A percentile compares a stretch with the other conserved stretches of the same genome.
Conservation (phyloP, 768 basidiomycete species). For the Kwoniella dendrophila region DNA sequence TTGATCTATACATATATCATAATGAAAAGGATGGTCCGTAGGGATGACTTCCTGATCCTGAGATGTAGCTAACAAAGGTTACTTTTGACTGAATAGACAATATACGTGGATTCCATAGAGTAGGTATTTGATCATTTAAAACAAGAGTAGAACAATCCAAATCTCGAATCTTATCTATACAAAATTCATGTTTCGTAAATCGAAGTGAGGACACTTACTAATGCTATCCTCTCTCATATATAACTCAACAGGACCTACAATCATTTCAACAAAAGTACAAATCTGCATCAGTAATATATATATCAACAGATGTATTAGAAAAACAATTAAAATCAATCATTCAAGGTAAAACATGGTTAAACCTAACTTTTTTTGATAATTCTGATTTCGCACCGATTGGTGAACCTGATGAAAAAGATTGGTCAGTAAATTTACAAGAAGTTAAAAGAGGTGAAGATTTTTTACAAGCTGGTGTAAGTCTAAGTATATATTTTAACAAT, state of each 20-base stretch:
- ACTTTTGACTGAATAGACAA: constrained; percentile 24
- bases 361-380: constrained; percentile 50
- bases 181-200: too few species aligned
- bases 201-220: too few species aligned
- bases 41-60: neutral
- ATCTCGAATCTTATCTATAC: neutral
- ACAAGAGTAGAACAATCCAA: neutral
- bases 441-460: constrained; percentile 53
- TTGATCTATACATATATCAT: too few species aligned
- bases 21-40: neutral
- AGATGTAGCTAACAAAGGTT: neutral
- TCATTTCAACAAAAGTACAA: constrained; percentile 14
- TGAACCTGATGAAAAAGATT: constrained; percentile 25
- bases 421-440: constrained; percentile 31
- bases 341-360: constrained; percentile 47
- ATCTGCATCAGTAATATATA: constrained; percentile 43
- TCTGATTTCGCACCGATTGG: constrained; percentile 52
- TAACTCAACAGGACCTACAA: constrained; percentile 11
- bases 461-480: constrained; percentile 48
- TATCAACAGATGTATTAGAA: constrained; percentile 48
- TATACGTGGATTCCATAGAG: constrained; percentile 40
- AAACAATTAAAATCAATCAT: constrained; percentile 25
- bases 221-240: neutral
- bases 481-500: neutral
- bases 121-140: constrained; percentile 17